Base-by-base conservation (phyloP, 495 filamentous ascomycete species). In the Daldinia decipiens region DNA sequence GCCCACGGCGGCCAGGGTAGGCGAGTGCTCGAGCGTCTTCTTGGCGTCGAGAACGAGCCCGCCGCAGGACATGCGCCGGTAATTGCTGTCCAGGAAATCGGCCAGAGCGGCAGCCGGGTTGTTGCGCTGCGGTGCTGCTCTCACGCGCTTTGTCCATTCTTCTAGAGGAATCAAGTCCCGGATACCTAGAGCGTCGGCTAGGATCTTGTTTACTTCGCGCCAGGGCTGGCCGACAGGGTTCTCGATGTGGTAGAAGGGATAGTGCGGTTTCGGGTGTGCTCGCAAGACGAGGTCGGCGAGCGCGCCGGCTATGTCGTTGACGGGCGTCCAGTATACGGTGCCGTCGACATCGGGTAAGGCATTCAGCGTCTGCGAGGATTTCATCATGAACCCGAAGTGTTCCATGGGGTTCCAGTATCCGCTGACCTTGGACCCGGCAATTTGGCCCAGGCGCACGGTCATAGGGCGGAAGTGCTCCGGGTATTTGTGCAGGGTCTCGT, bases 211-310 rank as follows among this genome's bases (percentile, higher is more conserved):
- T 74, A 84, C 82, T 0, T 82, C 74, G 0, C 45, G 43, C 86
- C 86, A 88, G 0, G 80, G 77, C 73, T 87, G 83, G 1, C 80
- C 68, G 3, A 81, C 73, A 0, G 85, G 86, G 59, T 88, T 87
- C 13, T 89, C 87, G 59, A 89, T 80, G 73, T 89, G 87, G 53
- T 87, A 89, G 36, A 86, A 62, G 2, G 82, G 77, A 26, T 82
- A 75, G 1, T 79, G 73, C 8, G 53, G n/a, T 21, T 38, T 6
- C 0, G 55, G 50, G 0, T 54, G 29, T 0, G 73, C 57, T 0
- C 34, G 13, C 5, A 68, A 39, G 4, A 59, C 39, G 1, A 74
- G 56, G 15, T 74, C 68, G 8, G 43, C 65, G 12, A 85, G 57
- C 3, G 79, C 75, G 4, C 53, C 75, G 1, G 85, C 83, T 0